Conservation (phyloP, 202 grass and related monocot species). For the Carex arenaria region DNA sequence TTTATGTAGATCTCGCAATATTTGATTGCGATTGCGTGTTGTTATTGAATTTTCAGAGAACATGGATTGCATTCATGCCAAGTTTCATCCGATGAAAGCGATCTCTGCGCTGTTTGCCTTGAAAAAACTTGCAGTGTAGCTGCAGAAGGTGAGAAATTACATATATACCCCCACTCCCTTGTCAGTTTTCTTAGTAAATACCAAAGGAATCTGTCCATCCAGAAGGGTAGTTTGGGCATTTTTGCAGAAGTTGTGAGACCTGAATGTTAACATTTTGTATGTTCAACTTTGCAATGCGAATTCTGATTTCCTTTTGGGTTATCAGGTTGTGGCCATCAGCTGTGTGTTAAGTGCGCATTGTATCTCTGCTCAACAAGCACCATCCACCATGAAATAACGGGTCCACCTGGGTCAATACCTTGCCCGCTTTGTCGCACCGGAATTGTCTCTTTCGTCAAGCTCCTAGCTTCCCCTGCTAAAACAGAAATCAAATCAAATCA, state of each 20-base stretch:
- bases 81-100: constrained; percentile 55
- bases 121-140: constrained; percentile 84
- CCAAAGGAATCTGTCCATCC: background rate
- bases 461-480: constrained; percentile 33
- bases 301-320: constrained; percentile 21
- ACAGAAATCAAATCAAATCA: constrained; percentile 69
- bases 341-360: constrained; percentile 88
- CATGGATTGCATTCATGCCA: constrained; percentile 53
- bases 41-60: constrained; percentile 55
- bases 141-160: constrained; percentile 56
- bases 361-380: constrained; percentile 87
- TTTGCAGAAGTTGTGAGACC: background rate
- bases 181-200: background rate
- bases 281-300: background rate
- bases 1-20: background rate
- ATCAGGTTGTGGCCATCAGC: constrained; percentile 86
- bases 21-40: constrained; percentile 25
- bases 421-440: constrained; percentile 88
- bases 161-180: background rate
- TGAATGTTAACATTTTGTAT: background rate
- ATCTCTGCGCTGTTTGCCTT: constrained; percentile 87
- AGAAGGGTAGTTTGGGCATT: constrained; percentile 1
- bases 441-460: constrained; percentile 66
- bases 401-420: constrained; percentile 77
- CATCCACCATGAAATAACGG: constrained; percentile 43